Evolutionary conservation across 768 basidiomycete species (phyloP).

Genomic region (Phallus indusiatus): DNA sequence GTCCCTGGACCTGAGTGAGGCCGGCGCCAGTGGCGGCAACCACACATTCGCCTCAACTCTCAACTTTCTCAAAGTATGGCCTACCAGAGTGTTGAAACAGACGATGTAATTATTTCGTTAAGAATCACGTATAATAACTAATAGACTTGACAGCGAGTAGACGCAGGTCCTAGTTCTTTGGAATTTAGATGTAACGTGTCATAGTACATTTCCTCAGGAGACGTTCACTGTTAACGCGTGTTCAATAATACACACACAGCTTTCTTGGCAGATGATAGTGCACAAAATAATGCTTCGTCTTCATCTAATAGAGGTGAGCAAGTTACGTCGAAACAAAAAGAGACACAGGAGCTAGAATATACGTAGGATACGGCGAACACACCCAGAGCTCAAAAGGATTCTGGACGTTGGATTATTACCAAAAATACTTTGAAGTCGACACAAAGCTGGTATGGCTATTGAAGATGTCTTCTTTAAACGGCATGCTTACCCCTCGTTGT

Average conservation of each 20-base stretch:
- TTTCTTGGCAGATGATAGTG: slow-evolving; percentile 32
- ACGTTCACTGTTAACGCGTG: too few species aligned
- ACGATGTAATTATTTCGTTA: slow-evolving; percentile 43
- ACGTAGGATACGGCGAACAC: slow-evolving; percentile 35
- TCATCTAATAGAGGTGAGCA: slow-evolving; percentile 1
- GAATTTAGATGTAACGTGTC: slow-evolving; percentile 56
- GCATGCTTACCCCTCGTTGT: not conserved
- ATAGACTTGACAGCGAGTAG: slow-evolving; percentile 33
- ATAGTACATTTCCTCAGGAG: not conserved
- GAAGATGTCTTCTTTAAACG: slow-evolving; percentile 12
- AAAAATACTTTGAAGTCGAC: slow-evolving; percentile 83
- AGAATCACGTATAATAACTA: not conserved
- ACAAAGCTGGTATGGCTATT: slow-evolving; percentile 50
- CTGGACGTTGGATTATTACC: slow-evolving; percentile 82
- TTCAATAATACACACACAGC: slow-evolving; percentile 26
- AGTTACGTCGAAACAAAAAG: not conserved
- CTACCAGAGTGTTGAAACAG: slow-evolving; percentile 62
- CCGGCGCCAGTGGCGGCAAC: not conserved
- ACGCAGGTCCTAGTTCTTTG: slow-evolving; percentile 60
- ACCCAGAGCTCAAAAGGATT: slow-evolving; percentile 43
- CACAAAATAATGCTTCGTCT: slow-evolving; percentile 17
- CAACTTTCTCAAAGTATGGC: slow-evolving; percentile 35
- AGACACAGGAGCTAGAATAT: too few species aligned
- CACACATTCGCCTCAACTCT: not conserved
- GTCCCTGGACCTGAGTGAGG: too few species aligned